Evolutionary conservation across 257 asterid genomes (phyloP), one percentile per base, ranked within the genome.

Genomic region (Pogostemon cablin): DNA sequence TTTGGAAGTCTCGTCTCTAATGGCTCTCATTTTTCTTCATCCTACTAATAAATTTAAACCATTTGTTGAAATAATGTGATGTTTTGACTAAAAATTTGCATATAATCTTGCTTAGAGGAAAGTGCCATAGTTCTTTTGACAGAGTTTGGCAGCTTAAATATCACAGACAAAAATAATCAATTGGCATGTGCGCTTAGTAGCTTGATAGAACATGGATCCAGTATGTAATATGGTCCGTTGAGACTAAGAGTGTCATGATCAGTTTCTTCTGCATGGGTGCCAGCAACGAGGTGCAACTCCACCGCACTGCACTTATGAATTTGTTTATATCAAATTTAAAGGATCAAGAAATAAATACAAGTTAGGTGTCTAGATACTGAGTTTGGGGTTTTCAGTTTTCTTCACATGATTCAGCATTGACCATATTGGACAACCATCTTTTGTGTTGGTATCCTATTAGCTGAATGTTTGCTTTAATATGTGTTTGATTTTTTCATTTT

Each of bases 261-360:
- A 55, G 41, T 9, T 75, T 61, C 53, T 44, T 66, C 65, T 47
- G 59, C 48, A 58, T 63, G 56, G 60, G 41, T 35, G 57, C 9
- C 46, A 50, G 69, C 15, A 50, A 47, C 12, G 50, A 7, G 58
- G 55, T 56, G 74, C 68, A 65, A 15, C 38, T 76, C 50, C 72
- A 70, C 56, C 9, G 10, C 50, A 39, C 44, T 37, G 48, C 47
- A 37, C 34, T 61, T 53, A 38, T 25, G 7, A 44, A 56, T 32
- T 50, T 10, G 41, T 50, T 10, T 4, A 34, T 11, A 38, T 62
- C 73, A 43, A 52, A 40, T 32, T 64, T 40, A 56, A 46, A 42
- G 15, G 17, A 56, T 54, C 37, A 68, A 3, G 54, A 9, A 43
- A 55, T 39, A 11, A 43, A 47, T 25, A 25, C 32, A 25, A 42